These are phyloP conservation scores for Fonsecaea multimorphosa DNA, from an alignment of 2,329 filamentous ascomycete species.

Conservation along the genomic window DNA sequence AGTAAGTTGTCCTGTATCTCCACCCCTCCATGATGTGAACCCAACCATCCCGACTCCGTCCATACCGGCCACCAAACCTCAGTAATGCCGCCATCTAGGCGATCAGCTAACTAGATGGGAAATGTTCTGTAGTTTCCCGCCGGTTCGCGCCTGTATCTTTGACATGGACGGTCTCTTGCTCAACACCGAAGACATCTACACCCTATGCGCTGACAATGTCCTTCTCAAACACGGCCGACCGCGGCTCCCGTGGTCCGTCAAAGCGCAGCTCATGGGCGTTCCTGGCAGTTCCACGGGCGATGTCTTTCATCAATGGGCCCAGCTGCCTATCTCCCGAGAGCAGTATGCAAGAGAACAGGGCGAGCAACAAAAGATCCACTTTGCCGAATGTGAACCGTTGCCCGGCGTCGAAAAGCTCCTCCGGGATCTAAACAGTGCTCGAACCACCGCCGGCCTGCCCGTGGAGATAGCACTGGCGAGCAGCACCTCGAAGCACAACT, in stretches of 20 bases:
- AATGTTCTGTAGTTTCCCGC: constrained; percentile 63
- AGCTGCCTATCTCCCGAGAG: constrained; percentile 75
- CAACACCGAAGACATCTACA: constrained; percentile 91
- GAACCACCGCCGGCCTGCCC: constrained; percentile 42
- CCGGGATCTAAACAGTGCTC: constrained; percentile 53
- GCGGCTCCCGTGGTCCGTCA: constrained; percentile 84
- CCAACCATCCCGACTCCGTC: neutral
- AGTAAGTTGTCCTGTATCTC: neutral
- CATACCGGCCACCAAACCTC: neutral
- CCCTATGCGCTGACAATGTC: constrained; percentile 78
- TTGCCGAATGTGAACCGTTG: constrained; percentile 74
- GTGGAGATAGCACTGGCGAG: constrained; percentile 82
- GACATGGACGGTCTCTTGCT: constrained; percentile 98
- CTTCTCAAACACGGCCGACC: constrained; percentile 76
- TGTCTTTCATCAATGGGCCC: constrained; percentile 80
- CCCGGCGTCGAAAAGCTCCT: constrained; percentile 78
- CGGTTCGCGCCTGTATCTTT: constrained; percentile 89
- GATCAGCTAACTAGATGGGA: neutral
- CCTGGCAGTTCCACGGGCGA: constrained; percentile 63
- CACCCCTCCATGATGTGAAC: neutral
- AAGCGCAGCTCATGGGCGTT: constrained; percentile 81
- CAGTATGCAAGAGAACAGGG: constrained; percentile 68
- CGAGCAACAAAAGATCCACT: constrained; percentile 71
- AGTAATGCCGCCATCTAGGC: neutral
- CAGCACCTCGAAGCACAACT: constrained; percentile 74